Conservation (phyloP, 441 rosid species). For the Populus hybrid region DNA sequence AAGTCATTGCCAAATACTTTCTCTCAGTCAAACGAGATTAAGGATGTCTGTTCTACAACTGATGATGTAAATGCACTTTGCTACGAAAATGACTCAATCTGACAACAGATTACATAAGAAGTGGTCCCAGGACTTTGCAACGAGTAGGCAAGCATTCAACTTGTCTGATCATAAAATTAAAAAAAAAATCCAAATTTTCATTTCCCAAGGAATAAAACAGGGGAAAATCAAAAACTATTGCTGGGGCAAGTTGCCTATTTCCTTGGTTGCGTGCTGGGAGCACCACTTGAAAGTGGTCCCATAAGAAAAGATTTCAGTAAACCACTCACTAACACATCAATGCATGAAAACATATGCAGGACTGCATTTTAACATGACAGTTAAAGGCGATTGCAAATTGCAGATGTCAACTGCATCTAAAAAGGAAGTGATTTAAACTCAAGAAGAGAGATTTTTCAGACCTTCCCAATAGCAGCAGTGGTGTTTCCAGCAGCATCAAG, state of each 20-base stretch:
- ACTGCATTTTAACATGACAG: not conserved
- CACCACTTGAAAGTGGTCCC: not conserved
- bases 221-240: not conserved
- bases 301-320: not conserved
- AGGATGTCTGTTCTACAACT: not conserved
- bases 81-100: not conserved
- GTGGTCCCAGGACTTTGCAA: not conserved
- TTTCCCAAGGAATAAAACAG: not conserved
- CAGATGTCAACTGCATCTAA: not conserved
- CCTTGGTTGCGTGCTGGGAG: not conserved
- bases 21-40: not conserved
- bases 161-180: not conserved
- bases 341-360: not conserved
- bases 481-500: too few species aligned
- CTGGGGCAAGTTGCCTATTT: not conserved
- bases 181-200: not conserved
- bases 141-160: not conserved
- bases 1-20: not conserved
- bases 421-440: not conserved
- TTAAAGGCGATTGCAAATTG: constrained; percentile 9
- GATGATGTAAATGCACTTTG: not conserved
- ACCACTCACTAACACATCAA: not conserved
- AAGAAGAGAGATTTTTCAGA: constrained; percentile 14
- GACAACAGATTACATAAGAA: not conserved
- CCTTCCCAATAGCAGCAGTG: constrained; percentile 11